These are phyloP conservation scores for Cryoendolithus antarcticus DNA, from an alignment of 2,329 filamentous ascomycete genomes.

Conservation along the genomic window DNA sequence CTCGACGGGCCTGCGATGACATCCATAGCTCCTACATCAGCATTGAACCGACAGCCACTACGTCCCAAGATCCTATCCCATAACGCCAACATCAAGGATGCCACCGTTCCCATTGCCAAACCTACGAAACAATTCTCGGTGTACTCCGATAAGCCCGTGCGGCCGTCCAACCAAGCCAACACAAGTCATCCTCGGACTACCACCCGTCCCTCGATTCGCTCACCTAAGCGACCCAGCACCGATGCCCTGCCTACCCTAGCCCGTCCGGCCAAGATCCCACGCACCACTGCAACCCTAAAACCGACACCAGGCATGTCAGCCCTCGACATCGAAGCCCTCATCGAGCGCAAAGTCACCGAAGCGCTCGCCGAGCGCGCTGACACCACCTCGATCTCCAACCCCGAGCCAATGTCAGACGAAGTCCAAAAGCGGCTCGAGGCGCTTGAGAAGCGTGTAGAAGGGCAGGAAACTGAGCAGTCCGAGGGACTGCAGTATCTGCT, in stretches of 20 bases:
- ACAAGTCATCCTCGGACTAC: slow-evolving; percentile 11
- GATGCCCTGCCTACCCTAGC: slow-evolving; percentile 27
- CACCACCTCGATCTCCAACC: slow-evolving; percentile 12
- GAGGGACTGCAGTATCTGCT: slow-evolving; percentile 76
- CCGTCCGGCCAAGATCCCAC: slow-evolving; percentile 29
- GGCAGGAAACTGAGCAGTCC: slow-evolving; percentile 57
- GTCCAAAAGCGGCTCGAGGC: slow-evolving; percentile 72
- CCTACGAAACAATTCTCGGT: slow-evolving; percentile 77
- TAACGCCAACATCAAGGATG: slow-evolving; percentile 47
- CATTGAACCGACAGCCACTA: slow-evolving; percentile 57
- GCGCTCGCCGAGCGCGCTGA: slow-evolving; percentile 64
- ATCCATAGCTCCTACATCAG: slow-evolving; percentile 11
- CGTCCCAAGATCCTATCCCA: slow-evolving; percentile 63
- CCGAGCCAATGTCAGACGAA: slow-evolving; percentile 51
- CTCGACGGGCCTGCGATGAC: slow-evolving; percentile 14
- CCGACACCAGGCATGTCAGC: slow-evolving; percentile 29
- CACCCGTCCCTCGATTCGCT: slow-evolving; percentile 11
- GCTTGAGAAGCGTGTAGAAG: slow-evolving; percentile 73
- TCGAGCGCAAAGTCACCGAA: slow-evolving; percentile 83
- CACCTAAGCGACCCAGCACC: slow-evolving; percentile 25
- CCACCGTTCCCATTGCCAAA: slow-evolving; percentile 46
- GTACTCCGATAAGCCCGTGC: slow-evolving; percentile 58
- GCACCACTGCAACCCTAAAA: slow-evolving; percentile 13
- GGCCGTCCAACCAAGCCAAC: slow-evolving; percentile 26
- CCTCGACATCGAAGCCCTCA: slow-evolving; percentile 76